A percentile compares a stretch with the other conserved stretches of the same genome.
phyloP scores from a whole-genome alignment of 345 rosid genomes.

The Murraya paniculata region DNA sequence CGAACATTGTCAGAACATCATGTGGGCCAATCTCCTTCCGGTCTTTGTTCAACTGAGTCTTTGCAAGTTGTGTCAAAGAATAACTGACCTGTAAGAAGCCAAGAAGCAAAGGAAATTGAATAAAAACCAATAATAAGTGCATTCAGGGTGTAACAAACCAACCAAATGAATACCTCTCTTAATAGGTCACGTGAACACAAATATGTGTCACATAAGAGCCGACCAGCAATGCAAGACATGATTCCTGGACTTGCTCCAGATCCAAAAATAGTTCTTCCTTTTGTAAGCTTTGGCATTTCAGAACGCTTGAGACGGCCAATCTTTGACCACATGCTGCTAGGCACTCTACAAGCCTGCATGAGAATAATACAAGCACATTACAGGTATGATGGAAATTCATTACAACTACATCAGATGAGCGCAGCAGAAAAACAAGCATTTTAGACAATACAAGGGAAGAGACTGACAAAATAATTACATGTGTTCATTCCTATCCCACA shows the following conservation, averaged over 20 bases:
- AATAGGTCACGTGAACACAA: constrained; percentile 85
- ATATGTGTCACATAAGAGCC: constrained; percentile 91
- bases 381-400: constrained; percentile 1
- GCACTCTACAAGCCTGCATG: constrained; percentile 81
- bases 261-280: constrained; percentile 69
- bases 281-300: constrained; percentile 82
- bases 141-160: constrained; percentile 11
- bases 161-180: constrained; percentile 61
- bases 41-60: constrained; percentile 82
- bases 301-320: constrained; percentile 96
- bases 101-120: constrained; percentile 22
- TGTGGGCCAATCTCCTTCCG: constrained; percentile 83
- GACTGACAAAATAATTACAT: constrained; percentile 3
- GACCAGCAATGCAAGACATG: constrained; percentile 93
- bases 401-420: constrained; percentile 6
- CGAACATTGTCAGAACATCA: constrained; percentile 81
- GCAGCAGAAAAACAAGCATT: not conserved
- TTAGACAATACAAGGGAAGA: not conserved
- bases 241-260: constrained; percentile 95
- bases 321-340: constrained; percentile 95
- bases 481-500: not conserved
- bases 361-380: not conserved
- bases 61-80: constrained; percentile 90
- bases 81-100: constrained; percentile 80
- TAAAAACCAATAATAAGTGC: constrained; percentile 13